Conservation (phyloP, 192 early-diverging fungal species). For the Thamnidium elegans region DNA sequence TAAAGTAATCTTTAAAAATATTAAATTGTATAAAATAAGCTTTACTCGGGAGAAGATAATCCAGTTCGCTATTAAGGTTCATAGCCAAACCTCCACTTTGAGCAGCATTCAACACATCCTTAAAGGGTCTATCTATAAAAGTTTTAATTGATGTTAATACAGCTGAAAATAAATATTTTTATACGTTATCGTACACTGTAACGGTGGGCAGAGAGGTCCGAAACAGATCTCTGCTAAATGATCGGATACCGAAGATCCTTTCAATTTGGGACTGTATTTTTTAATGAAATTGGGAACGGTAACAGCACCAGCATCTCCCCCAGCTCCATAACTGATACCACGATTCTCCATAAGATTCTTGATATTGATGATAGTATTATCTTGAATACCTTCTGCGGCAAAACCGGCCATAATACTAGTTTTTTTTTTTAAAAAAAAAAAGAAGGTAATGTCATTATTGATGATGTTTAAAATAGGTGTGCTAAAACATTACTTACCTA, state of each 20-base stretch:
- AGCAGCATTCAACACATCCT: conserved; percentile 48
- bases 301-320: conserved; percentile 45
- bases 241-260: conserved; percentile 39
- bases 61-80: conserved; percentile 44
- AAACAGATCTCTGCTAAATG: conserved; percentile 33
- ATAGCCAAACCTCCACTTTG: conserved; percentile 44
- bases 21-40: neutral
- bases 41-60: conserved; percentile 38
- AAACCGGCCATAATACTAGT: conserved; percentile 59
- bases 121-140: conserved; percentile 16
- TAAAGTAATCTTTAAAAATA: neutral
- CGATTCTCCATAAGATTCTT: conserved; percentile 31
- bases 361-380: conserved; percentile 8
- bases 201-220: conserved; percentile 4
- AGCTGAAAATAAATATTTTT: neutral
- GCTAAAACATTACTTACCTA: conserved; percentile 15
- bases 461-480: neutral
- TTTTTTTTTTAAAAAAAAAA: no score
- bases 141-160: neutral
- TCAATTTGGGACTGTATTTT: conserved; percentile 35
- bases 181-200: neutral
- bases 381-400: conserved; percentile 41
- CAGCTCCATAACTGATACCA: conserved; percentile 49
- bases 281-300: conserved; percentile 48
- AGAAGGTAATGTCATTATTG: neutral